phyloP scores from a whole-genome alignment of 495 filamentous ascomycete species.

The Trichoderma reesei region DNA sequence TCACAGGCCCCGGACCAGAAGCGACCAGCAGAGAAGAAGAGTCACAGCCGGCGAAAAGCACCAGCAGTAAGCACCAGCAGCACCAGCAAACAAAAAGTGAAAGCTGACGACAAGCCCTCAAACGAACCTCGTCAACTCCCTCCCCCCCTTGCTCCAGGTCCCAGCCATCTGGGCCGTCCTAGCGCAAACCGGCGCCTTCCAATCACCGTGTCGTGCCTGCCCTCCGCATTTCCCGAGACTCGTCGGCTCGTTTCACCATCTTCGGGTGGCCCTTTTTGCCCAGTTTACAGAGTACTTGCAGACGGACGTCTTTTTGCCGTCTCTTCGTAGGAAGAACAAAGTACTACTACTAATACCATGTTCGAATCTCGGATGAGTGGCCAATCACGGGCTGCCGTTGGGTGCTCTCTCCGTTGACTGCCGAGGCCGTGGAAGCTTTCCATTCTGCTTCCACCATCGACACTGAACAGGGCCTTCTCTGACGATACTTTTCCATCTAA shows the following conservation, averaged over 20 bases:
- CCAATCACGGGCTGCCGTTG: not conserved
- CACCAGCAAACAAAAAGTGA: not conserved
- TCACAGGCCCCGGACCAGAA: too few relatives aligned
- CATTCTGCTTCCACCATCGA: not conserved
- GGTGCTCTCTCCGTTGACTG: not conserved
- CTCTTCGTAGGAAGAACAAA: too few relatives aligned
- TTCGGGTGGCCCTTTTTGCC: not conserved
- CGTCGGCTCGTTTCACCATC: not conserved
- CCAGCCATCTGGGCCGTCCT: slow-evolving; percentile 7
- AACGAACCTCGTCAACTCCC: not conserved
- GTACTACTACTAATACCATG: too few relatives aligned
- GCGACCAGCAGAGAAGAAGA: not conserved
- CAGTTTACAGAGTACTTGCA: not conserved
- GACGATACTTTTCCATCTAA: too few relatives aligned
- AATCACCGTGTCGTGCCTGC: not conserved
- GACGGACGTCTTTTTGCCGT: too few relatives aligned
- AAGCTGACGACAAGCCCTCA: too few relatives aligned
- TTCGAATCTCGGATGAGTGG: not conserved
- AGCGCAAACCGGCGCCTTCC: slow-evolving; percentile 5
- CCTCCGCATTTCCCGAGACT: slow-evolving; percentile 6
- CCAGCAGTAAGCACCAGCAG: too few relatives aligned
- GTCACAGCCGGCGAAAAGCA: too few relatives aligned
- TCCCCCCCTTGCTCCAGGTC: not conserved
- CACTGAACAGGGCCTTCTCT: not conserved
- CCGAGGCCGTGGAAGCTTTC: not conserved